A percentile compares a stretch with the other conserved stretches of the same genome.
phyloP scores from a whole-genome alignment of 2,329 filamentous ascomycete genomes.

The Conoideocrella luteorostrata region DNA sequence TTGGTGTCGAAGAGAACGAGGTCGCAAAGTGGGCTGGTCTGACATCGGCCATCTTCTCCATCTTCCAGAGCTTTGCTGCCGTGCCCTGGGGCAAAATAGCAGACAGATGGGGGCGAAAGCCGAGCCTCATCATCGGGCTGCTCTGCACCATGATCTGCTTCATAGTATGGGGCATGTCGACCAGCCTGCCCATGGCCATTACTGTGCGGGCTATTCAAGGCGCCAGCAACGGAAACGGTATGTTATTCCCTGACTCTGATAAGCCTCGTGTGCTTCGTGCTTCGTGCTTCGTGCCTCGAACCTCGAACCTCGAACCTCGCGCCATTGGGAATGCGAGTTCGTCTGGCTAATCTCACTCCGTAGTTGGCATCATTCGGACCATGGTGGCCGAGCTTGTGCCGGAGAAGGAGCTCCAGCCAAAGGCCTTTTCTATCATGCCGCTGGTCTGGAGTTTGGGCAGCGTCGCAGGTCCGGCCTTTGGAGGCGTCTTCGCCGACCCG shows the following conservation, averaged over 20 bases:
- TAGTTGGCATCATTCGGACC: constrained; percentile 83
- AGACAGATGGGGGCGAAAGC: constrained; percentile 76
- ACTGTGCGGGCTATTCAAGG: constrained; percentile 71
- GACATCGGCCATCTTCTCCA: constrained; percentile 64
- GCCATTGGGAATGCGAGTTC: too few species aligned
- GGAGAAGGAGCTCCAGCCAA: constrained; percentile 76
- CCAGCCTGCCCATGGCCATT: constrained; percentile 73
- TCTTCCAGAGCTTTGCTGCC: constrained; percentile 65
- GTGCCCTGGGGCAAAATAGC: constrained; percentile 71
- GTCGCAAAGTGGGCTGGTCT: constrained; percentile 78
- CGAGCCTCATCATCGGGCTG: constrained; percentile 67
- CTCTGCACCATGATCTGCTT: constrained; percentile 75
- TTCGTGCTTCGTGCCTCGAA: too few species aligned
- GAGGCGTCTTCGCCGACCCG: constrained; percentile 79
- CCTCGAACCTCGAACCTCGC: too few species aligned
- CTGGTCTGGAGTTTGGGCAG: constrained; percentile 81
- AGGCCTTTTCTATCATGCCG: constrained; percentile 90
- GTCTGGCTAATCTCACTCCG: background rate
- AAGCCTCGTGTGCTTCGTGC: constrained; percentile 11
- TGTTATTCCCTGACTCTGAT: constrained; percentile 21
- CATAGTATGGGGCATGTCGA: constrained; percentile 78
- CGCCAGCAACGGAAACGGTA: constrained; percentile 77
- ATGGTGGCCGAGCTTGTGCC: constrained; percentile 92
- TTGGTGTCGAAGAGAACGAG: constrained; percentile 63
- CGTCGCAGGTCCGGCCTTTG: constrained; percentile 82